phyloP scores from a whole-genome alignment of 2,329 filamentous ascomycete genomes.

The Colletotrichum tropicicola region DNA sequence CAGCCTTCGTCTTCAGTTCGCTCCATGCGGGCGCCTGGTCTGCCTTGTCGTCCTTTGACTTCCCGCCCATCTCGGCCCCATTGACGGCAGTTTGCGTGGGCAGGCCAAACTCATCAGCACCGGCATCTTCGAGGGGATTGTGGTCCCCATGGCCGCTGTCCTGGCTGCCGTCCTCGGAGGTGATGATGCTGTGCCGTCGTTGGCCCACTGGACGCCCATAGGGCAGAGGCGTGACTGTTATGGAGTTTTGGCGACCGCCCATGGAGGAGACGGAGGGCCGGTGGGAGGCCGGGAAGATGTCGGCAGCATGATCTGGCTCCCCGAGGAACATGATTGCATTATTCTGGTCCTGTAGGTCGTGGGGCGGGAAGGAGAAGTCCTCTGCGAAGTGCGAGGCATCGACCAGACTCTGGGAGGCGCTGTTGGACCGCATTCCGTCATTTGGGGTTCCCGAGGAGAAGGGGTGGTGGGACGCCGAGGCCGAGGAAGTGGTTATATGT shows the following conservation, averaged over 20 bases:
- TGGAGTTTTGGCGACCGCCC: constrained; percentile 46
- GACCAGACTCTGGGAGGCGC: constrained; percentile 50
- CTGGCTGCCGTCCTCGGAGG: constrained; percentile 55
- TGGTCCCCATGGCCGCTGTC: constrained; percentile 52
- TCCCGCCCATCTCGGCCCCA: constrained; percentile 61
- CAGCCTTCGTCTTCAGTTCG: constrained; percentile 88
- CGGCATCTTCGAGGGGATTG: constrained; percentile 61
- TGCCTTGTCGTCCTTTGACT: constrained; percentile 65
- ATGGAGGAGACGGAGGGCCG: constrained; percentile 45
- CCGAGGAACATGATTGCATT: constrained; percentile 48
- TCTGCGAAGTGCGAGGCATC: constrained; percentile 57
- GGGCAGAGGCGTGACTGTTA: constrained; percentile 43
- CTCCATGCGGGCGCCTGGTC: constrained; percentile 76
- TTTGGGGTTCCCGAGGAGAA: constrained; percentile 35
- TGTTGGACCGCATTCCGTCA: constrained; percentile 43
- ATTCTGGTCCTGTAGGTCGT: constrained; percentile 50
- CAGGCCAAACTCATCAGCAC: constrained; percentile 68
- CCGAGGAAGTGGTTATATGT: constrained; percentile 27
- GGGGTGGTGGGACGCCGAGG: constrained; percentile 22
- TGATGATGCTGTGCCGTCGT: constrained; percentile 43
- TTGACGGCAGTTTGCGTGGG: constrained; percentile 56
- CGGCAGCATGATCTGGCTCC: constrained; percentile 42
- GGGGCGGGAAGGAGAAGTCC: constrained; percentile 63
- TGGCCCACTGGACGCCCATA: constrained; percentile 33
- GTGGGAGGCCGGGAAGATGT: constrained; percentile 41